Base-by-base conservation (phyloP, 1,139 yeast genomes). In the Diutina pseudorugosa region DNA sequence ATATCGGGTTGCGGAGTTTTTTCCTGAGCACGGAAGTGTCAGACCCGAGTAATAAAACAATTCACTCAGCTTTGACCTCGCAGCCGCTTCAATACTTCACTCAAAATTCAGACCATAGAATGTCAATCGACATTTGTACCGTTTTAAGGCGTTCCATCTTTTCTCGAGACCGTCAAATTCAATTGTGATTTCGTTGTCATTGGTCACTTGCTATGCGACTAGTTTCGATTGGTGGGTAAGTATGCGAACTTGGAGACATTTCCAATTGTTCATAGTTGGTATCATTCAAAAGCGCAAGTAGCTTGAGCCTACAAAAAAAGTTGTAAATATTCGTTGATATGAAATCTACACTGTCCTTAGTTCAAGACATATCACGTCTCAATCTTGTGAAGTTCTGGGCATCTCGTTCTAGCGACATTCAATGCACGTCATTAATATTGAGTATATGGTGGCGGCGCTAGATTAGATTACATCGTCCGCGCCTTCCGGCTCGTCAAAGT, bases 401-500 rank as follows among this genome's bases (percentile, higher is more conserved):
- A 23, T 4, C 25, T 23, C 25, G 7, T 7, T 23, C 4, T 23
- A 23, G 4, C 25, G 7, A 7, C 7, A 4, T 23, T 23, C 6
- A 23, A 30, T 30, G 36, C 36, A 30, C n/a, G 36, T 30, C 36
- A 30, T 30, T 30, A 9, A 30, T 30, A 30, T 30, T 9, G 11
- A 30, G 19, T 40, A n/a, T 40, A n/a, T 40, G 11, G 45, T 20
- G 45, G 23, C 45, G 11, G 25, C 25, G 25, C 47, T 43, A 42
- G 25, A 23, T 9, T 16, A 40, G 6, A 45, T 45, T 5, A 45
- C 65, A 9, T 59, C 66, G 20, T 67, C 63, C 11, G 65, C 68
- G 7, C 78, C 81, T 48, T 77, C 81, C 7, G 75, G 64, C 49
- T 76, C 81, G 57, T 83, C 86, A 65, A 88, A 87, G 62, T 82